Conservation (phyloP, 805 yeast genomes). For the Candida hispaniensis region DNA sequence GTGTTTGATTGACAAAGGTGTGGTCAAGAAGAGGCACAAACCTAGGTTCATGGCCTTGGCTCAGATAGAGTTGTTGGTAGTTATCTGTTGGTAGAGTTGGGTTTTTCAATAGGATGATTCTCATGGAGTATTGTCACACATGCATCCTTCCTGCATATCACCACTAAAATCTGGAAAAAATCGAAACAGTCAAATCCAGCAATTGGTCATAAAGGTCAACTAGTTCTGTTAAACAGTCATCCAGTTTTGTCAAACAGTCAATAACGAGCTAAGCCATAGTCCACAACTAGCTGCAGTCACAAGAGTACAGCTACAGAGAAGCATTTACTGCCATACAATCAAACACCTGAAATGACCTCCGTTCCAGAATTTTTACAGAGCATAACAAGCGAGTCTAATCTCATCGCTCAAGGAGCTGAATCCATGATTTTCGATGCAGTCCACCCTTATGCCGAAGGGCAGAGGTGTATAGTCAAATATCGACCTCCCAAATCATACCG, state of each 20-base stretch:
- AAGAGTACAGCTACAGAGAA: too few relatives aligned
- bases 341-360: too few relatives aligned
- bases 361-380: slow-evolving; percentile 1
- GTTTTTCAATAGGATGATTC: slow-evolving; percentile 51
- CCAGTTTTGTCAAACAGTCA: too few relatives aligned
- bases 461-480: slow-evolving; percentile 50
- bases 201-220: too few relatives aligned
- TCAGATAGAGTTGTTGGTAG: slow-evolving; percentile 39
- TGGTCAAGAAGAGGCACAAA: slow-evolving; percentile 73
- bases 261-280: too few relatives aligned
- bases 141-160: too few relatives aligned
- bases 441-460: slow-evolving; percentile 55
- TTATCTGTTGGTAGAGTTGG: slow-evolving; percentile 59
- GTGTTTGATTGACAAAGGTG: slow-evolving; percentile 39
- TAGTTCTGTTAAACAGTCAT: too few relatives aligned
- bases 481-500: slow-evolving; percentile 88
- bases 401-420: slow-evolving; percentile 84
- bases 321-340: too few relatives aligned
- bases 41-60: slow-evolving; percentile 32
- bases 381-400: slow-evolving; percentile 19
- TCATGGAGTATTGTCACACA: too few relatives aligned
- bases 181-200: too few relatives aligned
- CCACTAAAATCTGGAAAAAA: too few relatives aligned
- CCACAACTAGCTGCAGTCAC: too few relatives aligned
- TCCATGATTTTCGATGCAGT: slow-evolving; percentile 55